Conservation (phyloP, 2,329 filamentous ascomycete genomes). For the Aspergillus tubingensis region DNA sequence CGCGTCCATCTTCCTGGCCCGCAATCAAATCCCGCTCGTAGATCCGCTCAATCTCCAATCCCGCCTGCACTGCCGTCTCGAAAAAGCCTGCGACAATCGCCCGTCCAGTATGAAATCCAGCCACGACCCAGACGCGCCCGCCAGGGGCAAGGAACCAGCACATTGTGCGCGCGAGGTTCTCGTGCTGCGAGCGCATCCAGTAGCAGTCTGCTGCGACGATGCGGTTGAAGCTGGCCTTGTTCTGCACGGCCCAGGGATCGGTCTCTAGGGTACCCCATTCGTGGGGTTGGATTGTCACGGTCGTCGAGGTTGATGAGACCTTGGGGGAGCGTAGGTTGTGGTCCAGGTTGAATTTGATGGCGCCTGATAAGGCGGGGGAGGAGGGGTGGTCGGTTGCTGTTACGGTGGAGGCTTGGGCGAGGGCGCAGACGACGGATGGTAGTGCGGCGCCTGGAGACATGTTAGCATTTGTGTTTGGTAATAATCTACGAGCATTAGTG, state of each 20-base stretch:
- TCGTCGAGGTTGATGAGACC: neutral
- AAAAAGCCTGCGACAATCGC: conserved; percentile 59
- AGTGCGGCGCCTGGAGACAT: conserved; percentile 40
- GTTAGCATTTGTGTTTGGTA: neutral
- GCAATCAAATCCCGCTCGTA: conserved; percentile 57
- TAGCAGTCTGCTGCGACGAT: conserved; percentile 63
- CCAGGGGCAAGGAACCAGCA: conserved; percentile 54
- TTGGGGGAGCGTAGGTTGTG: conserved; percentile 36
- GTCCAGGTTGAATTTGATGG: conserved; percentile 51
- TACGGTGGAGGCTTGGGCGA: conserved; percentile 42
- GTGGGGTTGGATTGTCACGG: conserved; percentile 51
- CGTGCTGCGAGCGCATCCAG: conserved; percentile 61
- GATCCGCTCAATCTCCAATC: conserved; percentile 54
- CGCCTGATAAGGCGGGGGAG: conserved; percentile 42
- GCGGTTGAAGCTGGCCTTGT: conserved; percentile 50
- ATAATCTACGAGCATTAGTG: too few species aligned
- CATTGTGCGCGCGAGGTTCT: conserved; percentile 57
- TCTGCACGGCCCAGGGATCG: conserved; percentile 39
- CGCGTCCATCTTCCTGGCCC: conserved; percentile 36
- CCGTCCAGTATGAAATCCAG: conserved; percentile 62
- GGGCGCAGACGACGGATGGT: conserved; percentile 41
- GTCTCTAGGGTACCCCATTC: conserved; percentile 54
- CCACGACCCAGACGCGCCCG: conserved; percentile 52
- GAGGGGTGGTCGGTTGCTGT: conserved; percentile 55
- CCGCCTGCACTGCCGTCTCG: conserved; percentile 46